Base-by-base conservation (phyloP, 2,329 filamentous ascomycete species). In the Paradendryphiella salina region DNA sequence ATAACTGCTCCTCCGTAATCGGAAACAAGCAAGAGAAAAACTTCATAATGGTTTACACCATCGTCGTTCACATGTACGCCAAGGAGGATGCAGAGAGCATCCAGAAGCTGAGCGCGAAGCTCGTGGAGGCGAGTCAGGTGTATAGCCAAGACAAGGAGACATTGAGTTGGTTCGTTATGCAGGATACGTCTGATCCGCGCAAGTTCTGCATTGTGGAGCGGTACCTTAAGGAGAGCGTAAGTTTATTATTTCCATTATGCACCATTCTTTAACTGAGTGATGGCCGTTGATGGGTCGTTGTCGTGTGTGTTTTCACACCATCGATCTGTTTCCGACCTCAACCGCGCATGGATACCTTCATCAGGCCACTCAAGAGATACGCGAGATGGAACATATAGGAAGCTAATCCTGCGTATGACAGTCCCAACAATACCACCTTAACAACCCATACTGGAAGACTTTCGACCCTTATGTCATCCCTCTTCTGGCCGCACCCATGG, bases 151-250 rank as follows among this genome's bases (percentile, higher is more conserved):
- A 90, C 75, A 83, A 82, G 66, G 87, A 90, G 77, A 89, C 73
- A 35, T 57, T 78, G 32, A 64, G 66, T 37, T 90, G 87, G 87
- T 84, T 88, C 72, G 87, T 90, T 56, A 90, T 90, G 87, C 87
- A 90, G 76, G 85, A 85, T 63, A 80, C 84, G 50, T 78, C 82
- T 63, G 87, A 90, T 70, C 79, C 80, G 36, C 79, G 85, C 50
- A 83, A 85, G 41, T 90, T 90, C 73, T 88, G 85, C 39, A 88
- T 90, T 63, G 86, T 90, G 38, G 87, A 90, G 75, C 78, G 87
- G 26, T 90, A 89, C 72, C 80, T 82, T 63, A 79, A 85, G 53
- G 87, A 90, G 69, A 76, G 75, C 42, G 82, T 85, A 70, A 52
- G 81, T 76, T 26, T 4, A 20, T 14, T 28, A 17, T 50, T 9